Conservation (phyloP, 306 rosid genomes). For the Hippophae gyantsensis region DNA sequence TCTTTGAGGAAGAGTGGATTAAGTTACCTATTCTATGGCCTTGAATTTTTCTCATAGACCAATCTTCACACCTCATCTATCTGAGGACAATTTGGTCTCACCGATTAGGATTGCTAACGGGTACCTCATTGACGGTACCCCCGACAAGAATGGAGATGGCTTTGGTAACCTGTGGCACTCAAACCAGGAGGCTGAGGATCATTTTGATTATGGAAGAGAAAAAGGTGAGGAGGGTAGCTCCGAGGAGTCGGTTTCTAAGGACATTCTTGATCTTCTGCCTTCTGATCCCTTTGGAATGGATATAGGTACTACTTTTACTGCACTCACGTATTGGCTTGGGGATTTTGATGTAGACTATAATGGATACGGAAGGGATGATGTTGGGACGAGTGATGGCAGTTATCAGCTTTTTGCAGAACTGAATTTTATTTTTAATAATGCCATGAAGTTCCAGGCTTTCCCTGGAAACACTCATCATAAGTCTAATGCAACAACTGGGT, state of each 20-base stretch:
- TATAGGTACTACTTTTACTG: constrained; percentile 55
- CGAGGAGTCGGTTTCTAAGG: constrained; percentile 55
- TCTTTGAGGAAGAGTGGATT: constrained; percentile 16
- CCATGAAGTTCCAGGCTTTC: constrained; percentile 46
- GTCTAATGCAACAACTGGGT: constrained; percentile 14
- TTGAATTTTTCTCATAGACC: constrained; percentile 48
- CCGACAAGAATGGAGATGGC: constrained; percentile 47
- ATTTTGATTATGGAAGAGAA: constrained; percentile 55
- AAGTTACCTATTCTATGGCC: constrained; percentile 28
- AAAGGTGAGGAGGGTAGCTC: constrained; percentile 42
- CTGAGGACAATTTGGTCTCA: constrained; percentile 40
- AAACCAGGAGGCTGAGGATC: constrained; percentile 39
- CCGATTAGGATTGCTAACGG: constrained; percentile 60
- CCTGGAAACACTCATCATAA: constrained; percentile 29
- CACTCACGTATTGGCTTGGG: constrained; percentile 77
- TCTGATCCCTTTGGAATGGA: constrained; percentile 89
- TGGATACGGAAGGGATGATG: constrained; percentile 36
- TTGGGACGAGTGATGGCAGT: constrained; percentile 28
- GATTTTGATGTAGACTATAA: constrained; percentile 61
- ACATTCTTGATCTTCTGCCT: constrained; percentile 81
- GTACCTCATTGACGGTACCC: constrained; percentile 40
- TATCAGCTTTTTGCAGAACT: constrained; percentile 50
- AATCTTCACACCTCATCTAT: constrained; percentile 25
- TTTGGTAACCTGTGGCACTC: constrained; percentile 45
- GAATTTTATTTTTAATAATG: constrained; percentile 55